Evolutionary conservation across 139 green algal genomes (phyloP).

Genomic region (Chlorella sp.): DNA sequence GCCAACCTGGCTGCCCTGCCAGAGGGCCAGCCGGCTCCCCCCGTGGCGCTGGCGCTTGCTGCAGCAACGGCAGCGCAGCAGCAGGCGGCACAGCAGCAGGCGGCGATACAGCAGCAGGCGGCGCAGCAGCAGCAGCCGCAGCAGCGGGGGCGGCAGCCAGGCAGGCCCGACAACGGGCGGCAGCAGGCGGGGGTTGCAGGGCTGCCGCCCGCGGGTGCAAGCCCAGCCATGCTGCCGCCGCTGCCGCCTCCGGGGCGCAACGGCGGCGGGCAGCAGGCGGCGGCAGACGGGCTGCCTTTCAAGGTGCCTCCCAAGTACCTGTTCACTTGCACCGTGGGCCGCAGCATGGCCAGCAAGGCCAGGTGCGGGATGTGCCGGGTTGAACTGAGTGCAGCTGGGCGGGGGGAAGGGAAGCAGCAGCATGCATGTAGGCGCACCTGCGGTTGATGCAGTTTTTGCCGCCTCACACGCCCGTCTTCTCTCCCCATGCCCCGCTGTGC

Average conservation of each 20-base stretch:
- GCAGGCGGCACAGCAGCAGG: neutral
- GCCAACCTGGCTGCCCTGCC: conserved; percentile 10
- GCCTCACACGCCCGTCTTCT: neutral
- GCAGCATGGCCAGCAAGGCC: conserved; percentile 43
- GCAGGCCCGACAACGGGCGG: neutral
- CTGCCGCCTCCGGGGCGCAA: neutral
- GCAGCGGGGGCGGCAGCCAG: conserved; percentile 7
- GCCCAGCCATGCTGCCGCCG: conserved; percentile 22
- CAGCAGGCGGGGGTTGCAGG: neutral
- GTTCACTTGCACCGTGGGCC: conserved; percentile 89
- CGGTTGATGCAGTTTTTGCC: neutral
- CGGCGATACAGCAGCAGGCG: neutral
- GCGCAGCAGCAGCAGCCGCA: neutral
- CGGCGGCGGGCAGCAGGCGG: conserved; percentile 12
- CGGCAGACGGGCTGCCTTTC: conserved; percentile 39
- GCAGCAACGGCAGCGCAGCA: neutral
- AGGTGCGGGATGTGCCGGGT: neutral
- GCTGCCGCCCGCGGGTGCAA: too few relatives aligned
- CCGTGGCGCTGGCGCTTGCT: neutral
- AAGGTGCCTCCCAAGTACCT: conserved; percentile 77
- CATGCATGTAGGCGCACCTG: neutral
- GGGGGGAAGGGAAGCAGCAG: too few relatives aligned
- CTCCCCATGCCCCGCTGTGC: neutral
- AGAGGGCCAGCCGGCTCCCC: conserved; percentile 6
- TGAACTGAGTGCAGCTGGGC: too few relatives aligned